Evolutionary conservation across 2,329 filamentous ascomycete species (phyloP), one percentile per base, ranked within the genome.

Genomic region (Paracorniculantispora psalliotae): DNA sequence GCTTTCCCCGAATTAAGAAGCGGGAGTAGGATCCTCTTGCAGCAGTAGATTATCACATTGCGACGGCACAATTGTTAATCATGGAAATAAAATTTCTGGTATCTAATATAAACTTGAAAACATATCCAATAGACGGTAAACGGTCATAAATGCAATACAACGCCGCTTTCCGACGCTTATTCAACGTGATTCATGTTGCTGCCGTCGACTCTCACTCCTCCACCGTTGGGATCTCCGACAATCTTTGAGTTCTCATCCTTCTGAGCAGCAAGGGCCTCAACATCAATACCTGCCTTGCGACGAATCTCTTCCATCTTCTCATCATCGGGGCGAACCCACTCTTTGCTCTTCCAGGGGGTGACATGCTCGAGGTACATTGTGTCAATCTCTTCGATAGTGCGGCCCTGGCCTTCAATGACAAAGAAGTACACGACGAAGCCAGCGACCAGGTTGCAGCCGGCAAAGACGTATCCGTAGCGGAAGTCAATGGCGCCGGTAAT

Each of bases 361-460:
- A 90, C 85, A 26, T 75, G 75, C 52, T 87, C 77, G 37, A 90
- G 77, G 64, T 91, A 92, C 86, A 90, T 89, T 50, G 85, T 87
- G 66, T 93, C 90, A 58, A 93, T 88, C 70, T 92, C 88, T 73
- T 93, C 90, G 1, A 93, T 79, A 0, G 84, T 86, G 6, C 88
- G 82, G 55, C 87, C 89, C 67, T 89, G 86, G 48, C 83, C 86
- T 69, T 92, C 89, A 59, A 88, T 84, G 55, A 92, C 81, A 70
- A 91, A 91, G 73, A 92, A 89, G 76, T 88, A 92, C 30, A 92
- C 87, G 13, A 91, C 72, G 0, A 85, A 63, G 0, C 84, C 82
- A 0, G 82, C 88, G 0, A 82, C 76, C 19, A 90, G 74, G 65
- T 89, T 88, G 68, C 87, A 91, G 0, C 79, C 86, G 0, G 88